Evolutionary conservation across 768 basidiomycete species (phyloP), one percentile per base, ranked within the genome.

Genomic region (Basidioascus undulatus): DNA sequence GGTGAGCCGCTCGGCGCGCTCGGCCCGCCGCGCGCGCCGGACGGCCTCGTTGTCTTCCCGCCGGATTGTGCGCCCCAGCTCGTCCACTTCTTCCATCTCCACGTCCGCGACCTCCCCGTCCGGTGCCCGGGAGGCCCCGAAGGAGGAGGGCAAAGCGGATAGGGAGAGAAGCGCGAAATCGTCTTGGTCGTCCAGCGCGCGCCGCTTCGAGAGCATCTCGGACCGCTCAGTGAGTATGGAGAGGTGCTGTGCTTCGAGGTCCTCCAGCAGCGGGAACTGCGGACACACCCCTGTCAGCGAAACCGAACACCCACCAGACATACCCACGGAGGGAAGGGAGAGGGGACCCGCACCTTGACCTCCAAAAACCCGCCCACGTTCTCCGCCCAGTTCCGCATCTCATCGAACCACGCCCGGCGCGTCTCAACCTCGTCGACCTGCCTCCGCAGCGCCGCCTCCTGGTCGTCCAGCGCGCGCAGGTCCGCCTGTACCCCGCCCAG

Each of bases 311-410:
- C 3, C 15, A 5, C 6, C n/a, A 10, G 18, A 15, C 20, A 27
- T n/a, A 16, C 26, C 25, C 12, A n/a, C 7, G 21, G 27, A 15
- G 36, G 23, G 33, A 35, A 25, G 25, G 10, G 16, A 25, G 31
- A 32, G 10, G 6, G n/a, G 5, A 18, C 35, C 44, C 57, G 4
- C 16, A 78, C 81, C 71, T 86, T 86, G 59, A 79, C 77, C 51
- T 86, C 82, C 16, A 86, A 61, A 55, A 86, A 84, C n/a, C 68
- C 67, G 4, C 77, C 82, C 6, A 84, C 68, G 44, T 69, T 69
- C 55, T 84, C 82, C 0, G 81, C 58, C 75, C 78, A 81, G 28
- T 80, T 76, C 40, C 62, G 66, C 60, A 86, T 79, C 38, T 68
- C 67, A 10, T 59, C 61, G 49, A 84, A 83, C 81, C 82, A 86